Percentiles rank a stretch among this genome's conserved stretches.
These are phyloP conservation scores for Nepenthes mirabilis DNA, from an alignment of 148 eudicot species.

Conservation along the genomic window DNA sequence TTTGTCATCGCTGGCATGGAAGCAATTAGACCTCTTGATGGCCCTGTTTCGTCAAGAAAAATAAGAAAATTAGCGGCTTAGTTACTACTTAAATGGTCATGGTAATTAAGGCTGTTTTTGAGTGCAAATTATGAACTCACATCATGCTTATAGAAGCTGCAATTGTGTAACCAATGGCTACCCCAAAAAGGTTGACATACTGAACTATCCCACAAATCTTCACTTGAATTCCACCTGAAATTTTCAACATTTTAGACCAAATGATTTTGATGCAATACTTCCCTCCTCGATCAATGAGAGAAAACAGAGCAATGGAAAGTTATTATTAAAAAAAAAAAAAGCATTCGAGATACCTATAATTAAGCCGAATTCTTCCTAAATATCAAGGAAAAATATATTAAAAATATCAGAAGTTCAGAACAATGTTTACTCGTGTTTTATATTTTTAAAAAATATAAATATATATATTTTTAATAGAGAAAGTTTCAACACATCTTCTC, in stretches of 20 bases:
- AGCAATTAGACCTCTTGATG: slow-evolving; percentile 58
- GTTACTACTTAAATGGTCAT: too few species aligned
- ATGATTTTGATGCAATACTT: background rate
- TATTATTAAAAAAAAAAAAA: background rate
- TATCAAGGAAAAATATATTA: too few species aligned
- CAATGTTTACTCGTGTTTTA: too few species aligned
- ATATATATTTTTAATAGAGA: too few species aligned
- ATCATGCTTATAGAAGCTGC: slow-evolving; percentile 67
- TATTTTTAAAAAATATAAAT: too few species aligned
- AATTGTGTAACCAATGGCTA: slow-evolving; percentile 68
- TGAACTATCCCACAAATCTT: slow-evolving; percentile 50
- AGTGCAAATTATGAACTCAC: slow-evolving; percentile 17
- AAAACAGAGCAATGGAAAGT: background rate
- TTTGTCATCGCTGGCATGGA: slow-evolving; percentile 35
- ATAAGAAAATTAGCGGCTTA: background rate
- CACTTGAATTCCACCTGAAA: slow-evolving; percentile 45
- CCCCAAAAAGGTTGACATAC: slow-evolving; percentile 57
- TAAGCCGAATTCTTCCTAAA: too few species aligned
- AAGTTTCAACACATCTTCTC: too few species aligned
- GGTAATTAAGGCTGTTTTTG: too few species aligned
- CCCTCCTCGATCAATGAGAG: background rate
- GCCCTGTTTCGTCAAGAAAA: slow-evolving; percentile 33
- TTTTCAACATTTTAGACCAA: background rate
- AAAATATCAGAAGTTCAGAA: too few species aligned
- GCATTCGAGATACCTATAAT: too few species aligned